A percentile compares a stretch with the other conserved stretches of the same genome.
Evolutionary conservation across 2,329 filamentous ascomycete genomes (phyloP).

Genomic region (Fusarium clavum): DNA sequence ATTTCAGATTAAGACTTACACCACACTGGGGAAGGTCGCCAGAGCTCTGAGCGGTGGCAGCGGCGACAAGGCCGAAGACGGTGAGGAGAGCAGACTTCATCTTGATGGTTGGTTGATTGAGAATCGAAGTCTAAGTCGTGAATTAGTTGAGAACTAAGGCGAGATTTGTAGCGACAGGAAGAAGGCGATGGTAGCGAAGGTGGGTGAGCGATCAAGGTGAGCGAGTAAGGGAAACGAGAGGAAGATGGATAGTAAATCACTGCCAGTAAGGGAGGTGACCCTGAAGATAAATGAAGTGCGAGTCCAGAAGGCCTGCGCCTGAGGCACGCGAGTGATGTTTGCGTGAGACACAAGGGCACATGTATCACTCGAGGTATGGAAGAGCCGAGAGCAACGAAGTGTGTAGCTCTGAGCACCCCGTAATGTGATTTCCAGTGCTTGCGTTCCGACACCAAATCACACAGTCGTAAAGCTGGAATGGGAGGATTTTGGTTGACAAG

Average conservation of each 20-base stretch:
- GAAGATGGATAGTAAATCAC: conserved; percentile 31
- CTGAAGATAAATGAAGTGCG: conserved; percentile 26
- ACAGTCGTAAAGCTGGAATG: conserved; percentile 19
- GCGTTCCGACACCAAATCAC: conserved; percentile 14
- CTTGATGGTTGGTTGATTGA: conserved; percentile 50
- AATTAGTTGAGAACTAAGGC: conserved; percentile 20
- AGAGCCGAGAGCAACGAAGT: conserved; percentile 33
- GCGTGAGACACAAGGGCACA: conserved; percentile 48
- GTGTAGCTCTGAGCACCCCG: conserved; percentile 24
- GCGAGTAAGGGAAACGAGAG: conserved; percentile 11
- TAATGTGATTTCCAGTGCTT: conserved; percentile 32
- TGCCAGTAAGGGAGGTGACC: conserved; percentile 9
- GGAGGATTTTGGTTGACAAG: conserved; percentile 1
- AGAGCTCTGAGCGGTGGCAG: conserved; percentile 56
- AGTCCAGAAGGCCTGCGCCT: conserved; percentile 18
- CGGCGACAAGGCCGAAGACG: conserved; percentile 56
- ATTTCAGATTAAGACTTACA: conserved; percentile 55
- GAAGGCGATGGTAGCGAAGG: conserved; percentile 16
- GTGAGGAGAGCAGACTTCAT: conserved; percentile 64
- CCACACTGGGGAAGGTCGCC: conserved; percentile 61
- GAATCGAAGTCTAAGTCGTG: conserved; percentile 21
- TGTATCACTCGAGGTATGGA: conserved; percentile 41
- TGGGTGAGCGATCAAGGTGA: conserved; percentile 18
- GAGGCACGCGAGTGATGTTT: conserved; percentile 42
- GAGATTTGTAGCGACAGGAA: conserved; percentile 17